phyloP scores from a whole-genome alignment of 2,329 filamentous ascomycete species.

The Colletotrichum sp. region DNA sequence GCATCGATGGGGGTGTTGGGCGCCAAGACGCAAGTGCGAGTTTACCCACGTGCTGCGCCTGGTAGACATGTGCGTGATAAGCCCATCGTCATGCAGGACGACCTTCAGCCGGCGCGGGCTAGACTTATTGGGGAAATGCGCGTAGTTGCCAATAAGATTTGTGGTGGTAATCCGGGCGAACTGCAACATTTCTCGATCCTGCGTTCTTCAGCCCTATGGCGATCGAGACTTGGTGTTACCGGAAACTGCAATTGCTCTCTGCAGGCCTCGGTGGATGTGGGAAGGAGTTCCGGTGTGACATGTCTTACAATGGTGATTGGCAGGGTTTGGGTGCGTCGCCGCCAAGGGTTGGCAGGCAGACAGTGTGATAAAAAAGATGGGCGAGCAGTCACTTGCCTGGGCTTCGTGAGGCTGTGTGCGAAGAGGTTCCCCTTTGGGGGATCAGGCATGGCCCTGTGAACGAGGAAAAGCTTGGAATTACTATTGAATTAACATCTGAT shows the following conservation, averaged over 20 bases:
- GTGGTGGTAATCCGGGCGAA: not conserved
- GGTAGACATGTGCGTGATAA: not conserved
- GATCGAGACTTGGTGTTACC: not conserved
- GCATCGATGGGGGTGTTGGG: not conserved
- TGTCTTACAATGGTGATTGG: not conserved
- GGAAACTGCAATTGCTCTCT: not conserved
- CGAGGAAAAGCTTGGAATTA: not conserved
- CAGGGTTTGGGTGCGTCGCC: not conserved
- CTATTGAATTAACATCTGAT: accelerated
- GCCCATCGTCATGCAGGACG: not conserved
- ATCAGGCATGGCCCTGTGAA: not conserved
- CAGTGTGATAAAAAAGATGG: not conserved
- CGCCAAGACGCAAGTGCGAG: not conserved
- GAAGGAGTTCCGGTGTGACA: not conserved
- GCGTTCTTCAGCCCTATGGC: not conserved
- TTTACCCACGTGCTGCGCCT: not conserved
- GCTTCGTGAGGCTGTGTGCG: not conserved
- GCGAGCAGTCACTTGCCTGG: accelerated
- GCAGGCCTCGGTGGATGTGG: not conserved
- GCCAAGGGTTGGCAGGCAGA: not conserved
- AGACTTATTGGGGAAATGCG: not conserved
- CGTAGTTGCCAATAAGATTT: not conserved
- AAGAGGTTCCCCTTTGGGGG: not conserved
- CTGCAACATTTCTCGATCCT: not conserved
- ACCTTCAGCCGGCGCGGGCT: not conserved